phyloP scores from a whole-genome alignment of 345 rosid species.

The Pugionium cornutum region DNA sequence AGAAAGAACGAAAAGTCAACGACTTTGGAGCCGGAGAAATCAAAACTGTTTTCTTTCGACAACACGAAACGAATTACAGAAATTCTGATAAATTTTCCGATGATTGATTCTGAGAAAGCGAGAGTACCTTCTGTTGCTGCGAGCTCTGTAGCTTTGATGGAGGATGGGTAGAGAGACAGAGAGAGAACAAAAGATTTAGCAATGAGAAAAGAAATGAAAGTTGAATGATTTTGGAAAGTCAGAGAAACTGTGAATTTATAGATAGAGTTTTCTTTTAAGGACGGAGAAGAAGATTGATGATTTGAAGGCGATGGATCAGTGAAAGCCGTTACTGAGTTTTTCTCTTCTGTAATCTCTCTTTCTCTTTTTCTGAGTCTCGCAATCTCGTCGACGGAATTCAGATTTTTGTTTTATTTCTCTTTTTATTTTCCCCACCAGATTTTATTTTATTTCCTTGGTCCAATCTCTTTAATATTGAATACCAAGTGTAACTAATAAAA shows the following conservation, averaged over 20 bases:
- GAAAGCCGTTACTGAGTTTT: slow-evolving; percentile 17
- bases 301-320: slow-evolving; percentile 16
- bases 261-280: neutral
- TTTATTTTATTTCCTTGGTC: neutral
- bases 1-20: slow-evolving; percentile 15
- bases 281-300: slow-evolving; percentile 3
- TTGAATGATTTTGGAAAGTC: slow-evolving; percentile 28
- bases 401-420: neutral
- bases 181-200: slow-evolving; percentile 6
- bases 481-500: too few species aligned
- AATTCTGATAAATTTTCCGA: too few species aligned
- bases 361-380: neutral
- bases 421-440: slow-evolving; percentile 4
- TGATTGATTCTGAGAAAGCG: too few species aligned
- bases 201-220: neutral
- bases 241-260: slow-evolving; percentile 35
- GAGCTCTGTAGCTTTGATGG: too few species aligned
- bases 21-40: slow-evolving; percentile 24
- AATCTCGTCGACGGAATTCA: neutral
- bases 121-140: too few species aligned
- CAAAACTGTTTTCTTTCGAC: too few species aligned
- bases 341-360: neutral
- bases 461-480: too few species aligned
- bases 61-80: too few species aligned
- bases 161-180: neutral